Base-by-base conservation (phyloP, 179 eudicot genomes). In the Silene vulgaris region DNA sequence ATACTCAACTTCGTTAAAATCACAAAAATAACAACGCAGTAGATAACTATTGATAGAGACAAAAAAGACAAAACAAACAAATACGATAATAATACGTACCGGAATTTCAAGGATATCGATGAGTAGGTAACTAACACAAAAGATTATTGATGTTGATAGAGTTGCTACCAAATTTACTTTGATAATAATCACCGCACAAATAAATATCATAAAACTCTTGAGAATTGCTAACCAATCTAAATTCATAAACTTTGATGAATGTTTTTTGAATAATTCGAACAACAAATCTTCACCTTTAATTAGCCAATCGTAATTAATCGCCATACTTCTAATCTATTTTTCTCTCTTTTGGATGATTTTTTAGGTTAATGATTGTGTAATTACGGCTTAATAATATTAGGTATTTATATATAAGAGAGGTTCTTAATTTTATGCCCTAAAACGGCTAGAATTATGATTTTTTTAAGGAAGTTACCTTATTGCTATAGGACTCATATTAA, bases 21-120 rank as follows among this genome's bases (percentile, higher is more conserved):
- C 8, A 28, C 13, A 65, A 28, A 11, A 2, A 11, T 11, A 4
- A 65, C 13, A 66, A n/a, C 12, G 8, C 1, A 40, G 11, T 40
- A 40, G 11, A 40, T 40, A 40, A 40, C 48, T 40, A 40, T 40
- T 40, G 2, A 40, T 40, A 9, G 12, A 40, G 48, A 40, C 12
- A 8, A 40, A 40, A 8, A 40, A 40, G 12, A 32, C 7, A n/a
- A 6, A 66, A 16, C 23, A 5, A 66, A n/a, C 17, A 32, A 66
- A 37, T 3, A 66, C 1, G 23, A 66, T n/a, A 4, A n/a, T 62
- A 19, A 30, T 43, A 69, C 72, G 56, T 69, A 69, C 72, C 72
- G 29, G 29, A 69, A 57, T 8, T 7, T 19, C 7, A 14, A 19
- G n/a, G 56, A 69, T 8, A 19, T 69, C 56, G 12, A 11, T 9